These are phyloP conservation scores for Skeletonema tropicum DNA, from an alignment of 108 stramenopile genomes.

Conservation along the genomic window DNA sequence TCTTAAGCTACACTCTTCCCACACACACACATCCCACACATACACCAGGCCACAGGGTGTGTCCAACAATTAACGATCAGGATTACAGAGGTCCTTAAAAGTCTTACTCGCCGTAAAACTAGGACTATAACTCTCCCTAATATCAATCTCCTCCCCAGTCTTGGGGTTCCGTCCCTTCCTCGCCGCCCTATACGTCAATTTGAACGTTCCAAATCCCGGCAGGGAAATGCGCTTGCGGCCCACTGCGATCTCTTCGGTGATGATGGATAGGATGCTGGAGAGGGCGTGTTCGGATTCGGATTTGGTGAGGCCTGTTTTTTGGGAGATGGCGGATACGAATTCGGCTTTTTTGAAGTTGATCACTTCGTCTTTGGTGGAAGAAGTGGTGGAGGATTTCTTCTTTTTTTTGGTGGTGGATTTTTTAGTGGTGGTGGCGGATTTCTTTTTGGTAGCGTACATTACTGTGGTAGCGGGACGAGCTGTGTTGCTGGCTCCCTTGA, in stretches of 20 bases:
- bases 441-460: background rate
- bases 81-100: constrained; percentile 86
- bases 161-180: constrained; percentile 91
- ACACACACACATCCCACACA: background rate
- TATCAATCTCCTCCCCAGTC: constrained; percentile 89
- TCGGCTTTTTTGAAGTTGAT: constrained; percentile 82
- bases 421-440: background rate
- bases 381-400: background rate
- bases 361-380: constrained; percentile 25
- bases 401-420: background rate
- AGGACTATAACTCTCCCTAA: constrained; percentile 72
- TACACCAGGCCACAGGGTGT: no score
- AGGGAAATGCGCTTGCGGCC: constrained; percentile 73
- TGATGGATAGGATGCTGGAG: constrained; percentile 44
- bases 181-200: constrained; percentile 71
- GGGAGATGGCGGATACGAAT: constrained; percentile 69
- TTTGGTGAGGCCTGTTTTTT: constrained; percentile 83
- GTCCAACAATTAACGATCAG: no score
- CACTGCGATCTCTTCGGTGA: constrained; percentile 53
- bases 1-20: background rate
- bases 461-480: background rate
- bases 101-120: constrained; percentile 84
- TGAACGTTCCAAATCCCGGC: constrained; percentile 91
- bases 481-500: background rate
- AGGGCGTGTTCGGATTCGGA: constrained; percentile 72